Conservation (phyloP, 768 basidiomycete species). For the Asterophora lycoperdoides region DNA sequence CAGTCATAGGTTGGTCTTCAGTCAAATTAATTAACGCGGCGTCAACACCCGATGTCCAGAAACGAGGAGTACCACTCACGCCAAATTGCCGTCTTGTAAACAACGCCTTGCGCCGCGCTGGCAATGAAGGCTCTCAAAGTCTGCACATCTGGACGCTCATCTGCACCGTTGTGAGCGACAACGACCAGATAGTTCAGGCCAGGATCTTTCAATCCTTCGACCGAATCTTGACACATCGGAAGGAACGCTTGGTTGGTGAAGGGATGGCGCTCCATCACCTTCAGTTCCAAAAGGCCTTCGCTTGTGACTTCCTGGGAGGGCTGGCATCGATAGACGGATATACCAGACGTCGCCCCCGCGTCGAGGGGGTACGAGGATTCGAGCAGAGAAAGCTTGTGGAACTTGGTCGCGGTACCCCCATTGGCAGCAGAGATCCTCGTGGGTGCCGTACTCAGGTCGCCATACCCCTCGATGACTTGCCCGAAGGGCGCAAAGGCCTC, state of each 20-base stretch:
- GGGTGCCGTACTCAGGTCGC: conserved; percentile 60
- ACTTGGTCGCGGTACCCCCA: conserved; percentile 87
- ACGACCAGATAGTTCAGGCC: conserved; percentile 73
- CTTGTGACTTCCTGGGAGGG: conserved; percentile 41
- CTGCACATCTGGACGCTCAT: conserved; percentile 72
- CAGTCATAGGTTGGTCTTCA: conserved; percentile 90
- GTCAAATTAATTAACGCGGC: background rate
- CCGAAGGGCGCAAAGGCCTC: conserved; percentile 90
- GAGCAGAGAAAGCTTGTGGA: conserved; percentile 83
- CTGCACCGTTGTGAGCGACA: conserved; percentile 72
- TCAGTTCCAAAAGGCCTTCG: conserved; percentile 53
- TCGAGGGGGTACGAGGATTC: conserved; percentile 59
- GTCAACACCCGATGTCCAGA: conserved; percentile 8
- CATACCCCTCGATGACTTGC: conserved; percentile 85
- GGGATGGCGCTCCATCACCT: conserved; percentile 83
- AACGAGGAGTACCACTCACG: conserved; percentile 52
- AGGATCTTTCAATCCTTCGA: conserved; percentile 44
- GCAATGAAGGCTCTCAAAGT: conserved; percentile 83
- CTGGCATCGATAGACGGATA: conserved; percentile 84
- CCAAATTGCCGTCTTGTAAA: conserved; percentile 84
- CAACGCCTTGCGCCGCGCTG: conserved; percentile 75
- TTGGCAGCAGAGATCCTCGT: conserved; percentile 80
- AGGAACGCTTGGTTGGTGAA: conserved; percentile 92
- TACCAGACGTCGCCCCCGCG: conserved; percentile 53
- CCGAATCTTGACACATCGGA: conserved; percentile 74